phyloP scores from a whole-genome alignment of 2,329 filamentous ascomycete genomes.

The Monosporascus cannonballus region DNA sequence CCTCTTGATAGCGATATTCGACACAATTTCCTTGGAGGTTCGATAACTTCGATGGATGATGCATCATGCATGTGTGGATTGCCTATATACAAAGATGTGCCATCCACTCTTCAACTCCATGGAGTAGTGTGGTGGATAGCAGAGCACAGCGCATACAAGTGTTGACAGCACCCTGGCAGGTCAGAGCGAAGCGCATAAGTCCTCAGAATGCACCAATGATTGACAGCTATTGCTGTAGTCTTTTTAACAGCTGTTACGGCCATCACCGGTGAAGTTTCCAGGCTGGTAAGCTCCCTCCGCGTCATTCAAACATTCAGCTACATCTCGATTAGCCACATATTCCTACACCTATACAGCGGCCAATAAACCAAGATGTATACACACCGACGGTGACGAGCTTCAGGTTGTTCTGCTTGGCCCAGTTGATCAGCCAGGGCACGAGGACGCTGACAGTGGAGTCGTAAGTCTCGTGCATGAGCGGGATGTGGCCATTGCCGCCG shows the following conservation, averaged over 20 bases:
- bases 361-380: constrained; percentile 12
- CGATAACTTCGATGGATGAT: too few species aligned
- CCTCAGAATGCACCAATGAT: not conserved
- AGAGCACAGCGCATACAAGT: too few species aligned
- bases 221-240: not conserved
- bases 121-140: too few species aligned
- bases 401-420: constrained; percentile 41
- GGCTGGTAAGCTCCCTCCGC: constrained; percentile 33
- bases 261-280: constrained; percentile 31
- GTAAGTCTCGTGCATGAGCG: constrained; percentile 53
- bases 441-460: constrained; percentile 40
- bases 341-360: not conserved
- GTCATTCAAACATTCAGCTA: constrained; percentile 39
- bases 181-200: too few species aligned
- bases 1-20: too few species aligned
- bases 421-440: constrained; percentile 44
- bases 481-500: constrained; percentile 43
- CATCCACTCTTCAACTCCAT: too few species aligned
- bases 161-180: too few species aligned
- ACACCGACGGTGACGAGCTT: constrained; percentile 45
- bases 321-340: constrained; percentile 1
- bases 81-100: too few species aligned
- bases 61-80: too few species aligned
- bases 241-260: constrained; percentile 24
- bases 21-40: too few species aligned